Conservation (phyloP, 164 flowering plant genomes). For the Magnolia kwangsiensis region DNA sequence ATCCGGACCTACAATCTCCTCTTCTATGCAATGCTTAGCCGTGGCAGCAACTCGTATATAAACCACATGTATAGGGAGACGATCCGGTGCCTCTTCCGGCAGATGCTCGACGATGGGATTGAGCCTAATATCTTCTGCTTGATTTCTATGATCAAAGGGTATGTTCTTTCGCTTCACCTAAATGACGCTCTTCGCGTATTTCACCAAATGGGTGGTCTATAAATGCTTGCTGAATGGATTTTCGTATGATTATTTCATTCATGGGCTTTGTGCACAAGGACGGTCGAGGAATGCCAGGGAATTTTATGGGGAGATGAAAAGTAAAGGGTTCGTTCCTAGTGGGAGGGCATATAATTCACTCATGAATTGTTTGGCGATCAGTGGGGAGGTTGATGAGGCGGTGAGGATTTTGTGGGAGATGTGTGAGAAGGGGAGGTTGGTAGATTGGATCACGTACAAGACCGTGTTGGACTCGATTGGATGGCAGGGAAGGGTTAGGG, state of each 20-base stretch:
- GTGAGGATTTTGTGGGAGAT: constrained; percentile 68
- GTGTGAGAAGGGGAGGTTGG: constrained; percentile 41
- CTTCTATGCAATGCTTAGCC: constrained; percentile 61
- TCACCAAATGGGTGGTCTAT: constrained; percentile 82
- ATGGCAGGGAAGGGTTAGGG: constrained; percentile 39
- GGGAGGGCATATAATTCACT: constrained; percentile 73
- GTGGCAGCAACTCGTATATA: constrained; percentile 61
- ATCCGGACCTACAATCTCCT: constrained; percentile 70
- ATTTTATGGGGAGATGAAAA: constrained; percentile 62
- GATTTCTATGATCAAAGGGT: constrained; percentile 87
- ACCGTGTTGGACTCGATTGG: constrained; percentile 72
- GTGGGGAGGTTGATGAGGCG: constrained; percentile 77
- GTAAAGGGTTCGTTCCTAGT: constrained; percentile 60
- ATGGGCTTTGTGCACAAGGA: constrained; percentile 85
- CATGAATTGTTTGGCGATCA: constrained; percentile 73
- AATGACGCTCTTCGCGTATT: constrained; percentile 86
- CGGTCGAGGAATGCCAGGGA: constrained; percentile 74
- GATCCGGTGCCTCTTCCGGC: constrained; percentile 63
- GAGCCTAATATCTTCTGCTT: constrained; percentile 79
- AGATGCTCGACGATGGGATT: constrained; percentile 76
- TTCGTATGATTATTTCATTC: constrained; percentile 69
- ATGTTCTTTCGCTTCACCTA: constrained; percentile 72
- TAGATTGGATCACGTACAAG: constrained; percentile 65
- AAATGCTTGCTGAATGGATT: constrained; percentile 54
- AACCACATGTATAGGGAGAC: constrained; percentile 83